phyloP scores from a whole-genome alignment of 2,329 filamentous ascomycete species.

The Fusarium sp. region DNA sequence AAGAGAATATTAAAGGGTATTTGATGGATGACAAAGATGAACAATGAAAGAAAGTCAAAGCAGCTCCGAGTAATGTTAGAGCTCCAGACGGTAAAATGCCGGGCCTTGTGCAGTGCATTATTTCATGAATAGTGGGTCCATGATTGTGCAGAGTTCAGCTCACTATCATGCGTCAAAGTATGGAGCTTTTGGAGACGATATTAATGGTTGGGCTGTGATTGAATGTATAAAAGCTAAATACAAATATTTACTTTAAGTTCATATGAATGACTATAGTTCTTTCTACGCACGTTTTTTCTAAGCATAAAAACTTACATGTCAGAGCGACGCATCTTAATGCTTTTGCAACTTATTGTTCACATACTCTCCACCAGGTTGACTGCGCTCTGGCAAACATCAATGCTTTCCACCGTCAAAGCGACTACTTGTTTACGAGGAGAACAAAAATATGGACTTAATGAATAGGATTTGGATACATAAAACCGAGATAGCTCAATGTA shows the following conservation, averaged over 20 bases:
- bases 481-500: neutral
- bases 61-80: constrained; percentile 23
- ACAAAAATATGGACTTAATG: neutral
- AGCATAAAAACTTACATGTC: neutral
- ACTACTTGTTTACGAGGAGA: neutral
- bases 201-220: neutral
- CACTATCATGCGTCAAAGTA: neutral
- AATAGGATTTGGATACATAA: neutral
- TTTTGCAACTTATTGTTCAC: fast-evolving
- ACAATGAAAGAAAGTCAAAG: constrained; percentile 22
- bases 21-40: constrained; percentile 40
- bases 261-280: neutral
- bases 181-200: neutral
- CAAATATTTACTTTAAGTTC: neutral
- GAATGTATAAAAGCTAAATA: neutral
- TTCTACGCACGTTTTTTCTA: no score
- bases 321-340: neutral
- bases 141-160: constrained; percentile 4
- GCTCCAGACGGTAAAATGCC: constrained; percentile 38
- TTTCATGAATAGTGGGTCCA: constrained; percentile 13
- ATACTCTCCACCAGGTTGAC: fast-evolving
- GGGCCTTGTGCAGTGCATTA: constrained; percentile 24
- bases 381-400: neutral
- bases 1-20: constrained; percentile 14
- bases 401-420: neutral